A percentile compares a stretch with the other conserved stretches of the same genome.
Evolutionary conservation across 2,329 filamentous ascomycete species (phyloP).

Genomic region (Pseudopithomyces chartarum): DNA sequence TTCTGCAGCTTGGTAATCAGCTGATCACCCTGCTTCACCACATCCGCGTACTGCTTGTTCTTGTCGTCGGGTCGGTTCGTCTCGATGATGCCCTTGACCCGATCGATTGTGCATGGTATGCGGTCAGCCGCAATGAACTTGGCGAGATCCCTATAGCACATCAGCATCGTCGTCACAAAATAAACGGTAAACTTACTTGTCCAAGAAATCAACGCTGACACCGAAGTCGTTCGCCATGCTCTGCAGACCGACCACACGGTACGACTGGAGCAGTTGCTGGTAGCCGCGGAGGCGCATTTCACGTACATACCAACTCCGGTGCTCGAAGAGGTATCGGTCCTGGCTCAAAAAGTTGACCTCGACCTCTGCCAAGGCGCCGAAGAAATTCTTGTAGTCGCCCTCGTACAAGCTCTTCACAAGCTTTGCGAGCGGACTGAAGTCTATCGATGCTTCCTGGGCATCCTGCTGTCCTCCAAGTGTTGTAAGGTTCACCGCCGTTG

Average conservation of each 20-base stretch:
- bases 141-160: constrained; percentile 75
- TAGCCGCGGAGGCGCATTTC: constrained; percentile 98
- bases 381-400: constrained; percentile 93
- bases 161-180: constrained; percentile 16
- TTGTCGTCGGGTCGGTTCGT: constrained; percentile 98
- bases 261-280: constrained; percentile 95
- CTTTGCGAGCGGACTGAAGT: constrained; percentile 86
- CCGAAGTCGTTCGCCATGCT: constrained; percentile 98
- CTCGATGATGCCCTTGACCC: constrained; percentile 95
- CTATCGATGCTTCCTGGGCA: constrained; percentile 73
- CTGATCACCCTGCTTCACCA: constrained; percentile 96
- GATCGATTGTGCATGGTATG: constrained; percentile 96
- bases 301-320: constrained; percentile 95
- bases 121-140: constrained; percentile 95
- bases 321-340: constrained; percentile 94
- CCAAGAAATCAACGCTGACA: constrained; percentile 93
- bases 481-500: constrained; percentile 85
- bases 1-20: constrained; percentile 99
- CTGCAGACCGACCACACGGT: constrained; percentile 92
- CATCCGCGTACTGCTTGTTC: constrained; percentile 99
- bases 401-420: constrained; percentile 91
- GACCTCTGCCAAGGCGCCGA: constrained; percentile 83
- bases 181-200: constrained; percentile 67
- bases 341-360: constrained; percentile 93
- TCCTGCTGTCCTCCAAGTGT: constrained; percentile 82